Conservation (phyloP, 768 basidiomycete genomes). For the Hypholoma sublateritium region DNA sequence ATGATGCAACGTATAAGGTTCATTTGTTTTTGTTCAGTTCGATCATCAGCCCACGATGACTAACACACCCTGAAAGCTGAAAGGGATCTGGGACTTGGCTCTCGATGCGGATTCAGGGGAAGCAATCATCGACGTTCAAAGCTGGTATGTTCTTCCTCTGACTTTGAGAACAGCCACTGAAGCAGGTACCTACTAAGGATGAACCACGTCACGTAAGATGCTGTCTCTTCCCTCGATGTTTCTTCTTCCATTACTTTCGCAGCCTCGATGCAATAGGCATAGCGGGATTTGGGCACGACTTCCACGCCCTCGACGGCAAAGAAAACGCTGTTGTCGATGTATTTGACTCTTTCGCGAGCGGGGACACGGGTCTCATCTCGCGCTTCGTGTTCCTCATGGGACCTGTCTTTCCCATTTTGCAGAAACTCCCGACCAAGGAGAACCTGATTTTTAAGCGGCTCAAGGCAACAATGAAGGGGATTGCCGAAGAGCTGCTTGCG, state of each 20-base stretch:
- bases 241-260: background rate
- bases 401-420: conserved; percentile 33
- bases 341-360: conserved; percentile 35
- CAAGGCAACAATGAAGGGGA: conserved; percentile 32
- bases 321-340: conserved; percentile 37
- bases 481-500: conserved; percentile 38
- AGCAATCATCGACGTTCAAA: conserved; percentile 45
- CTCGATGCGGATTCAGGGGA: conserved; percentile 27
- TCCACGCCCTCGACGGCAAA: conserved; percentile 51
- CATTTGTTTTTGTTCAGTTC: background rate
- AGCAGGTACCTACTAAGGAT: conserved; percentile 32
- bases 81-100: conserved; percentile 25
- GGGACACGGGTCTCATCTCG: conserved; percentile 27
- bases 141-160: conserved; percentile 31
- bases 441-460: conserved; percentile 29
- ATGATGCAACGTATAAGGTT: conserved; percentile 52
- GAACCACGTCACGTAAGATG: conserved; percentile 41
- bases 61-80: conserved; percentile 25
- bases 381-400: conserved; percentile 34
- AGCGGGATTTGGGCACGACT: conserved; percentile 59
- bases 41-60: too few species aligned
- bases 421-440: conserved; percentile 34
- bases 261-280: conserved; percentile 60
- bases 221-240: too few species aligned
- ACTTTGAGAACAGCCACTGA: background rate